Evolutionary conservation across 2,329 filamentous ascomycete genomes (phyloP).

Genomic region (Tolypocladium tropicale): DNA sequence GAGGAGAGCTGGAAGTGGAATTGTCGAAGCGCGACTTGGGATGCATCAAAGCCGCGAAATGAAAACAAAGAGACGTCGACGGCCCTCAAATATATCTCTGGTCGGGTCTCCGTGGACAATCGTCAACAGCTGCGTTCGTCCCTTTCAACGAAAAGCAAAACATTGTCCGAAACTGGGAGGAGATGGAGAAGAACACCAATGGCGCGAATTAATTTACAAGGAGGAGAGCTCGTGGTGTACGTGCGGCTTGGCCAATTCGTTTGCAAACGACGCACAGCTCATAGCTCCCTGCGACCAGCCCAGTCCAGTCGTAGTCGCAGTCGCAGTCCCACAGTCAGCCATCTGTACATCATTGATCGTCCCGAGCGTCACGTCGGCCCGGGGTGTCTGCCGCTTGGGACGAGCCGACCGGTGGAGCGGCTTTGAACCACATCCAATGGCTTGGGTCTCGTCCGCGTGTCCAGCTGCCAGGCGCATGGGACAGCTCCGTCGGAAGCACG

Average conservation of each 20-base stretch:
- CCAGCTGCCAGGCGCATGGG: background rate
- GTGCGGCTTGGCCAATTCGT: background rate
- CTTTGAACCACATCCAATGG: conserved; percentile 1
- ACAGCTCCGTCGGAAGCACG: background rate
- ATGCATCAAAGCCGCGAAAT: background rate
- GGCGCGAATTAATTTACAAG: background rate
- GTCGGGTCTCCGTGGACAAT: background rate
- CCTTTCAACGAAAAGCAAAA: background rate
- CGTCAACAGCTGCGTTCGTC: background rate
- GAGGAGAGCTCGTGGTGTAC: background rate
- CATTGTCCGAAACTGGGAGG: background rate
- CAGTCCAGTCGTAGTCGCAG: background rate
- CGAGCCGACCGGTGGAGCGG: background rate
- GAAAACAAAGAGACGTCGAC: background rate
- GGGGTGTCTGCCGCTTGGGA: background rate
- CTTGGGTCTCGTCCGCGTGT: background rate
- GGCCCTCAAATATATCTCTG: background rate
- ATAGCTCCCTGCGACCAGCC: background rate
- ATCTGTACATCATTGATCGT: conserved; percentile 5
- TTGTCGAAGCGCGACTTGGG: background rate
- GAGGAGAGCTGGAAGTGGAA: background rate
- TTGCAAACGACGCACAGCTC: background rate
- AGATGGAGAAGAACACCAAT: background rate
- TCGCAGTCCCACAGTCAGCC: conserved; percentile 2
- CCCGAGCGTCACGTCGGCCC: background rate